A percentile compares a stretch with the other conserved stretches of the same genome.
phyloP scores from a whole-genome alignment of 345 rosid genomes.

The Citrus inodora region DNA sequence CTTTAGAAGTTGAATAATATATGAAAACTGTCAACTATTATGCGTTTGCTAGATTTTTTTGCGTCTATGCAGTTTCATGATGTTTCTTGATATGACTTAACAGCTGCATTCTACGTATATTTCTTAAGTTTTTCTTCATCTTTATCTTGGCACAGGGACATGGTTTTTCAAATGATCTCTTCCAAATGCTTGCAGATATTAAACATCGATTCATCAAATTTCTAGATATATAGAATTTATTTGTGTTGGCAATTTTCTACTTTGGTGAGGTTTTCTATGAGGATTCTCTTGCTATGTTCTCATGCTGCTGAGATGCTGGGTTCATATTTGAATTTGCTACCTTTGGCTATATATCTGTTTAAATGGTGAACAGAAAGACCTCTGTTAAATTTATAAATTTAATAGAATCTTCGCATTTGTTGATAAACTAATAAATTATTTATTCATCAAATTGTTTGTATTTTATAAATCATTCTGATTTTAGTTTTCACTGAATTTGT shows the following conservation, averaged over 20 bases:
- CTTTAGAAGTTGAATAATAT: neutral
- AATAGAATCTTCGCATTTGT: neutral
- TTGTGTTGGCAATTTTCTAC: neutral
- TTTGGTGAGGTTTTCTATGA: neutral
- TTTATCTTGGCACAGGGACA: slow-evolving; percentile 59
- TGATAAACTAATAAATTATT: neutral
- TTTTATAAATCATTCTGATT: neutral
- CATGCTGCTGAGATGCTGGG: neutral
- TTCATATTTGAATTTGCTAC: neutral
- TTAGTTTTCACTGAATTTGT: neutral
- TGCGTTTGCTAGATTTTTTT: neutral
- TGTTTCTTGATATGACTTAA: neutral
- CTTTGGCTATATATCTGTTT: neutral
- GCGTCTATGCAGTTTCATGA: neutral
- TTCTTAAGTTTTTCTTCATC: neutral
- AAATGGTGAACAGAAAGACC: neutral
- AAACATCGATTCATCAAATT: slow-evolving; percentile 87
- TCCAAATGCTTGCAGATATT: slow-evolving; percentile 59
- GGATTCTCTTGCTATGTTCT: neutral
- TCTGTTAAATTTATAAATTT: neutral
- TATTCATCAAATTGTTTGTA: neutral
- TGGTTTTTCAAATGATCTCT: slow-evolving; percentile 83
- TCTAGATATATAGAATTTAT: slow-evolving; percentile 48
- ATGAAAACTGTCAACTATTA: neutral
- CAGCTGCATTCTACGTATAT: neutral